Conservation (phyloP, 2,329 filamentous ascomycete species). For the Fusarium aywerte region DNA sequence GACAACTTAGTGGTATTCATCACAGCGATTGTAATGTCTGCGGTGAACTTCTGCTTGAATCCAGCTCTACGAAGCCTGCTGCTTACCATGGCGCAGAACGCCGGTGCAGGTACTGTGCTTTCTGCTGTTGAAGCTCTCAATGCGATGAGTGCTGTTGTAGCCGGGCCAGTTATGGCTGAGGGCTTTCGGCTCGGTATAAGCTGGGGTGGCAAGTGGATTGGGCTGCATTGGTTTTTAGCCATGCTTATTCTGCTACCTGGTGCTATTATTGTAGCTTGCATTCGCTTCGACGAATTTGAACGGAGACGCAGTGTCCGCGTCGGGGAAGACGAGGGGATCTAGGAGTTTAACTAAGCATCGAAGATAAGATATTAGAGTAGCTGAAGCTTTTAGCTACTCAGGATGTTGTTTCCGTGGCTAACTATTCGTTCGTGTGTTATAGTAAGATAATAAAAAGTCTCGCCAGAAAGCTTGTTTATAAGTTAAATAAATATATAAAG, state of each 20-base stretch:
- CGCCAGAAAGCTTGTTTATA: too few species aligned
- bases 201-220: conserved; percentile 3
- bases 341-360: neutral
- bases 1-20: neutral
- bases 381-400: too few species aligned
- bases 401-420: too few species aligned
- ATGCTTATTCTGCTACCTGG: neutral
- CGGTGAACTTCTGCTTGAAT: conserved; percentile 1
- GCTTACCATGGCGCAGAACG: neutral
- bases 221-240: neutral
- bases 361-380: neutral
- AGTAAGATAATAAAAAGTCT: too few species aligned
- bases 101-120: neutral
- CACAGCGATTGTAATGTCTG: neutral
- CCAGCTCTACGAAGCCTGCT: neutral
- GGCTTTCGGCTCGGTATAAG: neutral
- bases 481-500: too few species aligned
- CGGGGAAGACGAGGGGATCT: neutral
- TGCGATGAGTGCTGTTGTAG: neutral
- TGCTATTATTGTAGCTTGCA: neutral
- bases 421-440: too few species aligned
- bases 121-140: neutral
- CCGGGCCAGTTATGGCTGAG: neutral
- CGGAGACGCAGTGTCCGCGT: neutral
- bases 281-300: neutral